phyloP scores from a whole-genome alignment of 805 yeast genomes.

The Cyberlindnera mississippiensis region DNA sequence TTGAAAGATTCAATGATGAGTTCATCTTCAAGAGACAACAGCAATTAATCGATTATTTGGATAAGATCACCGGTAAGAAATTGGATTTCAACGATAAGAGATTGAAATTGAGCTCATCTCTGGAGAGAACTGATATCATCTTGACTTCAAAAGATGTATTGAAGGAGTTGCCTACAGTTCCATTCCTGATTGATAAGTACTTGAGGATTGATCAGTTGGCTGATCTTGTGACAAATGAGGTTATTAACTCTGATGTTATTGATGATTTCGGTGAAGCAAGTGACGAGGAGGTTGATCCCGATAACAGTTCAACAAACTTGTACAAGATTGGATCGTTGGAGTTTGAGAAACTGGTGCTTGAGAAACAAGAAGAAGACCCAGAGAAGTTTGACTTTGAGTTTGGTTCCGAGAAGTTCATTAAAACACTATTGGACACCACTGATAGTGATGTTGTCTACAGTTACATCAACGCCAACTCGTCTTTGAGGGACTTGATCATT shows the following conservation, averaged over 20 bases:
- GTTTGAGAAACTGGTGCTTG: conserved; percentile 30
- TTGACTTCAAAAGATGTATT: conserved; percentile 49
- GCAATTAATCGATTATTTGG: conserved; percentile 67
- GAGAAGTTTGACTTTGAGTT: conserved; percentile 39
- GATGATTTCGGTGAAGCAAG: conserved; percentile 21
- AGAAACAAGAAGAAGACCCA: conserved; percentile 29
- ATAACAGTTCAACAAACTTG: conserved; percentile 13
- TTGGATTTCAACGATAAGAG: conserved; percentile 59
- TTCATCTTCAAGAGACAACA: conserved; percentile 56
- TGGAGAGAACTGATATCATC: conserved; percentile 50
- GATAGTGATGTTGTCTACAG: conserved; percentile 22
- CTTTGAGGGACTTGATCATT: conserved; percentile 21
- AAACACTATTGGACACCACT: conserved; percentile 33
- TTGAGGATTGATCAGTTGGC: conserved; percentile 56
- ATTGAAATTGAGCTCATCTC: conserved; percentile 51
- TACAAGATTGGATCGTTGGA: conserved; percentile 31
- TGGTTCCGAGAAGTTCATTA: conserved; percentile 58
- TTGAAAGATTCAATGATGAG: conserved; percentile 56
- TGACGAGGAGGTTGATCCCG: conserved; percentile 4
- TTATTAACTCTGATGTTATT: conserved; percentile 6
- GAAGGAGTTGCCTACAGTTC: conserved; percentile 63
- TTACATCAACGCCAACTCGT: conserved; percentile 21
- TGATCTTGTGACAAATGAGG: conserved; percentile 35
- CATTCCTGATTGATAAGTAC: conserved; percentile 64
- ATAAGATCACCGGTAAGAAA: conserved; percentile 64